Evolutionary conservation across 2,329 filamentous ascomycete genomes (phyloP), one percentile per base, ranked within the genome.

Genomic region (Trichoderma afroharzianum): DNA sequence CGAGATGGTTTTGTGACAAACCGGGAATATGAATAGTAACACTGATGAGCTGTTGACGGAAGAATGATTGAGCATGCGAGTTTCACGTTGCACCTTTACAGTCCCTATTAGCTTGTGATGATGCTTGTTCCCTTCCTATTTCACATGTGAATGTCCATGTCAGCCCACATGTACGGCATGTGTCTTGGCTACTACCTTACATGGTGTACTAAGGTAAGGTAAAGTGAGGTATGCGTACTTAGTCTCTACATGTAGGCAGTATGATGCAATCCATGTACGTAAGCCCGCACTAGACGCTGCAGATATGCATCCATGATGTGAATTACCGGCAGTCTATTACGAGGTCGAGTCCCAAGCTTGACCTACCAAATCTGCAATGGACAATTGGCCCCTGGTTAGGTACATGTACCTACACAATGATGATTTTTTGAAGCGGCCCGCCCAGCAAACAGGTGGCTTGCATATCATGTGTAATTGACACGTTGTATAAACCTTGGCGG

Each of bases 21-120:
- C 55, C 21, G 26, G 66, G 57, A 61, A 61, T 28, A 47, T 21
- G 57, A 61, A 39, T 67, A 61, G 53, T 61, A 67, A 63, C 18
- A 58, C 55, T 71, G 61, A 64, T 61, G 55, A 30, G 55, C 61
- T 28, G 63, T 53, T 63, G 59, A 63, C 24, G 62, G 62, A 62
- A 61, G 55, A 71, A 50, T 67, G 69, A 66, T 67, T 55, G 43
- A n/a, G 30, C 55, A 67, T 53, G 53, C 62, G 47, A 70, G n/a
- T 63, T 70, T 24, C 50, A 50, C 28, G 47, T 57, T 67, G 30
- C 33, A 36, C 21, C 21, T 5, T n/a, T 50, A 30, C 8, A n/a
- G 55, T 21, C 21, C 18, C 18, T 47, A 21, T 11, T 47, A 47
- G 12, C 21, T 28, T 47, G 21, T 62, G 66, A 53, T n/a, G 36